Percentiles rank a stretch among this genome's conserved stretches.
These are phyloP conservation scores for Rhizopogon salebrosus DNA, from an alignment of 768 basidiomycete genomes.

Conservation along the genomic window DNA sequence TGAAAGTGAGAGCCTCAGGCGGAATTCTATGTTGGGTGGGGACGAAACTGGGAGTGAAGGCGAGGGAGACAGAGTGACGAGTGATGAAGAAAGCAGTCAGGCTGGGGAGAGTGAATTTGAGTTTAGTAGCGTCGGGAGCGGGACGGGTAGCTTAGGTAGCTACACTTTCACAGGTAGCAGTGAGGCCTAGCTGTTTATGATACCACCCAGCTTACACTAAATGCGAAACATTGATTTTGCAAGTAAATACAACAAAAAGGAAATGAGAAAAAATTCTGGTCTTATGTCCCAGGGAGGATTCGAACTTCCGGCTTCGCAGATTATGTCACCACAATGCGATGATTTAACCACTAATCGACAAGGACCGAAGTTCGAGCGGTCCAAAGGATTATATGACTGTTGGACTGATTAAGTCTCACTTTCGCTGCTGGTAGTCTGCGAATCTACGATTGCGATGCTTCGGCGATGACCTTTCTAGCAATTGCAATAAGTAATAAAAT, in stretches of 20 bases:
- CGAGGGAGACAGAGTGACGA: slow-evolving; percentile 22
- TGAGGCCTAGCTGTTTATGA: background rate
- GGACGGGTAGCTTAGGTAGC: slow-evolving; percentile 30
- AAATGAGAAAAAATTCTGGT: background rate
- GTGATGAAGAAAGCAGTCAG: slow-evolving; percentile 8
- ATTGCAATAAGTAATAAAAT: background rate
- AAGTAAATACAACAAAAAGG: background rate
- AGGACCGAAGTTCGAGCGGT: background rate
- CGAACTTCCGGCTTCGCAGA: slow-evolving; percentile 4
- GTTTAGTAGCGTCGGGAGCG: slow-evolving; percentile 41
- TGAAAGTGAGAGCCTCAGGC: slow-evolving; percentile 23
- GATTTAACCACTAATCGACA: slow-evolving; percentile 5
- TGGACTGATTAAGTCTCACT: no score
- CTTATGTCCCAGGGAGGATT: slow-evolving; percentile 2
- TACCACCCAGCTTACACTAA: background rate
- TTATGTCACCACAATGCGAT: slow-evolving; percentile 2
- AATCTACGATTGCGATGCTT: no score
- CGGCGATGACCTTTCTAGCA: no score
- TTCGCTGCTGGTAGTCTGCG: no score
- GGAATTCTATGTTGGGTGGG: slow-evolving; percentile 29
- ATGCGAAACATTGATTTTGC: background rate
- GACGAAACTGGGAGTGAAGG: slow-evolving; percentile 27
- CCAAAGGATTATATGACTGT: background rate
- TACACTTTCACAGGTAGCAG: background rate
- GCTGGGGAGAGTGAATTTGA: slow-evolving; percentile 50